Conservation (phyloP, 148 eudicot species). For the Cornus controversa region DNA sequence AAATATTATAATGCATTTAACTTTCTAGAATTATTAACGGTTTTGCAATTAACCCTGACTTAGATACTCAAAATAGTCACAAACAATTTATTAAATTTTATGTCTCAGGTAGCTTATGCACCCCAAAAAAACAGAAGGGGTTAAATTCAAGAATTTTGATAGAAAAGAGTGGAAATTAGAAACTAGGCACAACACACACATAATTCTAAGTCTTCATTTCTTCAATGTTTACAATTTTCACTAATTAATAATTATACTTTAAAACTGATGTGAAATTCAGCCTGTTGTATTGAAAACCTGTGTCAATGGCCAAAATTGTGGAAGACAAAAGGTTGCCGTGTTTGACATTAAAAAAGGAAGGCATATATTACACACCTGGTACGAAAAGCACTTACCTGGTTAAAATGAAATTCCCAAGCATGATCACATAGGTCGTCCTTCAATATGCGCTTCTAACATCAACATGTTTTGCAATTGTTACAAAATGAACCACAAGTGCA, state of each 20-base stretch:
- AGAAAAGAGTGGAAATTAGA: no score
- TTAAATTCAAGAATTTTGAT: no score
- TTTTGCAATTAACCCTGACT: background rate
- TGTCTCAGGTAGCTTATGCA: background rate
- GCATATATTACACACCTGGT: background rate
- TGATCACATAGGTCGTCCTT: conserved; percentile 83
- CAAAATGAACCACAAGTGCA: background rate
- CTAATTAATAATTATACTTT: no score
- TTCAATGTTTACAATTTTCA: no score
- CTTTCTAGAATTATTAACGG: no score
- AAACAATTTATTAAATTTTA: background rate
- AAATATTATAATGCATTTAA: no score
- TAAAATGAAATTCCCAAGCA: conserved; percentile 77
- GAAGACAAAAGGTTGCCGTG: background rate
- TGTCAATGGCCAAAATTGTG: background rate
- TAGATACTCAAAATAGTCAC: background rate
- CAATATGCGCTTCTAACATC: conserved; percentile 57
- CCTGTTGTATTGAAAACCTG: no score
- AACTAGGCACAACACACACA: background rate
- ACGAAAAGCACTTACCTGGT: conserved; percentile 38
- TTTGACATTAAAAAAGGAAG: no score
- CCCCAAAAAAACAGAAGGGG: background rate
- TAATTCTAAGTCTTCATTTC: no score
- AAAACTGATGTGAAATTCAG: no score
- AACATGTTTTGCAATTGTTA: background rate